Evolutionary conservation across 1,139 yeast species (phyloP).

Genomic region (Pichia sp.): DNA sequence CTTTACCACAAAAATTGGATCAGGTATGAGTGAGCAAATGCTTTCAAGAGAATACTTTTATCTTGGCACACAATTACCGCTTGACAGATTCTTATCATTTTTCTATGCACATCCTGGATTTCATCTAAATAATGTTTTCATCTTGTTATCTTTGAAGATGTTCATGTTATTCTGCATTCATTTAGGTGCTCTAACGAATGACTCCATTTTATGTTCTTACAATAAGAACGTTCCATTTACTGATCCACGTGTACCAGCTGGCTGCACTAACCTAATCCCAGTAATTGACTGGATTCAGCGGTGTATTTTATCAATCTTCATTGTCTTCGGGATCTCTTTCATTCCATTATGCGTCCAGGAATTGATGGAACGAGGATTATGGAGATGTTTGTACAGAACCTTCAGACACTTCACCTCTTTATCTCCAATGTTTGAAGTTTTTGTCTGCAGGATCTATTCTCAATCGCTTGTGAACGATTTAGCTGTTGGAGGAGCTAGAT

Average conservation of each 20-base stretch:
- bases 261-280: constrained; percentile 73
- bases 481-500: constrained; percentile 77
- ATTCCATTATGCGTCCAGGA: constrained; percentile 79
- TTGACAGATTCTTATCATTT: constrained; percentile 77
- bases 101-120: constrained; percentile 93
- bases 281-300: constrained; percentile 76
- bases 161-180: constrained; percentile 66
- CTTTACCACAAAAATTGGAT: constrained; percentile 85
- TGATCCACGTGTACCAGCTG: constrained; percentile 59
- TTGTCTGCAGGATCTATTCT: constrained; percentile 81
- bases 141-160: constrained; percentile 67
- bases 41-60: constrained; percentile 83
- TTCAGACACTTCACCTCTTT: constrained; percentile 63
- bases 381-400: constrained; percentile 58
- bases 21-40: constrained; percentile 93
- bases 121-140: constrained; percentile 77
- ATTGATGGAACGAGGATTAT: constrained; percentile 67
- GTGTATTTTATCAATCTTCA: constrained; percentile 75
- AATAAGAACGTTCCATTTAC: constrained; percentile 54
- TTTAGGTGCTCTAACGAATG: constrained; percentile 62
- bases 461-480: constrained; percentile 64
- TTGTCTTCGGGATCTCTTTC: constrained; percentile 80
- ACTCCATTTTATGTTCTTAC: constrained; percentile 54
- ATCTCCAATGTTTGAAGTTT: constrained; percentile 83
- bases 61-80: constrained; percentile 72